phyloP scores from a whole-genome alignment of 129 eudicot genomes.

The Scalesia atractyloides region DNA sequence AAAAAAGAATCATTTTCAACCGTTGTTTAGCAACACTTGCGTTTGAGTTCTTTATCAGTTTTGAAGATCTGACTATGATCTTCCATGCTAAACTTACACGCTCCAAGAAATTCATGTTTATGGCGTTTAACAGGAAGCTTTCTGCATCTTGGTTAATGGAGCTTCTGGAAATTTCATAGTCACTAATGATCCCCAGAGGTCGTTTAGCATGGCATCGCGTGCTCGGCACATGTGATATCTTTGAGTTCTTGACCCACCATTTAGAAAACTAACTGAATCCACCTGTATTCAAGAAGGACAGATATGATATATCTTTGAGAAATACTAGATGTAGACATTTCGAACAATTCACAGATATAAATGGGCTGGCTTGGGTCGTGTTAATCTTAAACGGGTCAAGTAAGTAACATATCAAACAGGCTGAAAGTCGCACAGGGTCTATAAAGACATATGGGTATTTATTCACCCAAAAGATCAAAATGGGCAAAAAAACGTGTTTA shows the following conservation, averaged over 20 bases:
- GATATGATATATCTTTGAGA: constrained; percentile 13
- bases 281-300: constrained; percentile 28
- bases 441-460: neutral
- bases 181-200: constrained; percentile 44
- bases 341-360: neutral
- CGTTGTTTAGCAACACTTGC: constrained; percentile 92
- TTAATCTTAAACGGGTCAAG: neutral
- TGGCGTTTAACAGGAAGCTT: constrained; percentile 64
- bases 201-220: constrained; percentile 54
- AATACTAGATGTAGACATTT: neutral
- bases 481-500: neutral
- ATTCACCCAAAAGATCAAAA: neutral
- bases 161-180: constrained; percentile 44
- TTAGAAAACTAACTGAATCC: constrained; percentile 30
- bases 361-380: neutral
- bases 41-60: constrained; percentile 52
- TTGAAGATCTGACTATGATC: constrained; percentile 68
- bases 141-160: constrained; percentile 62
- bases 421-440: neutral
- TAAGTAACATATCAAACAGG: neutral
- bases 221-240: constrained; percentile 21
- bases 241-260: constrained; percentile 14
- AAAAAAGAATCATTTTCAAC: constrained; percentile 81
- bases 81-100: constrained; percentile 87
- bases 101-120: constrained; percentile 78